phyloP scores from a whole-genome alignment of 495 filamentous ascomycete species.

The Sphaerosporella brunnea region DNA sequence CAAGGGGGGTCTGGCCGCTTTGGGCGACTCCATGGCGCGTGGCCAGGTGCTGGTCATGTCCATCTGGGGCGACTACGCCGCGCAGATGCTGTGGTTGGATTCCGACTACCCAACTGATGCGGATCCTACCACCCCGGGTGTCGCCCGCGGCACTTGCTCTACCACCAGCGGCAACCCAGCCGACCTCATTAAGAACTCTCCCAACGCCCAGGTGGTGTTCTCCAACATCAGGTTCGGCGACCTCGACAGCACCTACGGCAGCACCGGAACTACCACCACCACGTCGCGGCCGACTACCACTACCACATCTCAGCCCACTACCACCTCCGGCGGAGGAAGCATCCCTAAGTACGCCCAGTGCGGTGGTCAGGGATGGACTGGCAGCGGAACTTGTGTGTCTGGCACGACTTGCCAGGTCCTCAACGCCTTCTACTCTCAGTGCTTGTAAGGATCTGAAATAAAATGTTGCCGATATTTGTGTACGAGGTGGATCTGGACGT shows the following conservation, averaged over 20 bases:
- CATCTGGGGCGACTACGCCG: slow-evolving; percentile 53
- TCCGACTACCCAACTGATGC: slow-evolving; percentile 34
- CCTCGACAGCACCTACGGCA: slow-evolving; percentile 40
- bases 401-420: slow-evolving; percentile 8
- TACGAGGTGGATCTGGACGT: no score
- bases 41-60: slow-evolving; percentile 62
- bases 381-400: slow-evolving; percentile 27
- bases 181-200: slow-evolving; percentile 37
- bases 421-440: slow-evolving; percentile 25
- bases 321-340: slow-evolving; percentile 9
- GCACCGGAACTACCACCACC: not conserved
- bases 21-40: slow-evolving; percentile 37
- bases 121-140: slow-evolving; percentile 34
- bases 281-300: slow-evolving; percentile 6
- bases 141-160: slow-evolving; percentile 51
- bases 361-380: slow-evolving; percentile 30
- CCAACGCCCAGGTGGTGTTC: slow-evolving; percentile 42
- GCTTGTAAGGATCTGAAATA: no score
- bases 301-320: slow-evolving; percentile 12
- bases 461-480: no score
- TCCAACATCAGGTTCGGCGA: slow-evolving; percentile 54
- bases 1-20: slow-evolving; percentile 43
- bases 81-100: slow-evolving; percentile 55
- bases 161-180: slow-evolving; percentile 41
- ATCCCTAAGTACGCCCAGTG: slow-evolving; percentile 30